Evolutionary conservation across 2,329 filamentous ascomycete species (phyloP).

Genomic region (Aspergillus japonicus): DNA sequence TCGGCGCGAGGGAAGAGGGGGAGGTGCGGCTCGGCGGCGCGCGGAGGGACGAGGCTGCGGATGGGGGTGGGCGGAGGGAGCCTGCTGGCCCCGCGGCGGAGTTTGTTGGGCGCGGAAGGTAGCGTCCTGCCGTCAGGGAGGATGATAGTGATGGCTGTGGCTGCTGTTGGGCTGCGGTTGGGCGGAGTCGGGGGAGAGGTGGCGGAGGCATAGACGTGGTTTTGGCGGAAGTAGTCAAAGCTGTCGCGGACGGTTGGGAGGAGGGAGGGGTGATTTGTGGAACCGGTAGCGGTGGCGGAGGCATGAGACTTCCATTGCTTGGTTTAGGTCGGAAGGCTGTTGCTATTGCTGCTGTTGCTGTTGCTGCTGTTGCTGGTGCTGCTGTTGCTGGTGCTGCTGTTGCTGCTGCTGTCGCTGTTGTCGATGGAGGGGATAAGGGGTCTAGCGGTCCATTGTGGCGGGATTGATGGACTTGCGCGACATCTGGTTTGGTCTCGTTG

Average conservation of each 20-base stretch:
- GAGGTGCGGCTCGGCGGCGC: conserved; percentile 42
- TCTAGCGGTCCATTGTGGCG: conserved; percentile 15
- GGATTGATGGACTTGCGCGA: conserved; percentile 5
- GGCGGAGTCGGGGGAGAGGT: conserved; percentile 30
- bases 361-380: not conserved
- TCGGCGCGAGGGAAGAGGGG: conserved; percentile 44
- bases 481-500: conserved; percentile 11
- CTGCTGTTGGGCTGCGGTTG: conserved; percentile 23
- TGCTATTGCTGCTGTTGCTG: not conserved
- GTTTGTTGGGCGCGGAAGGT: conserved; percentile 32
- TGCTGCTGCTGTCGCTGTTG: not conserved
- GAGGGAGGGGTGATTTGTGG: not conserved
- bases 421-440: conserved; percentile 3
- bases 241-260: not conserved
- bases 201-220: conserved; percentile 37
- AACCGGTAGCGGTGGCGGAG: conserved; percentile 11
- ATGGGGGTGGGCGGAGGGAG: conserved; percentile 44
- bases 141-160: conserved; percentile 18
- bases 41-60: conserved; percentile 45
- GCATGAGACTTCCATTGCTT: conserved; percentile 9
- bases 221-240: not conserved
- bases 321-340: conserved; percentile 4
- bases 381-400: not conserved
- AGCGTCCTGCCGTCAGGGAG: conserved; percentile 13
- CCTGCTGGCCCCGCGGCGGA: conserved; percentile 12